Evolutionary conservation across 1,284 basidiomycete genomes (phyloP), one percentile per base, ranked within the genome.

Genomic region (Ustilago trichophora): DNA sequence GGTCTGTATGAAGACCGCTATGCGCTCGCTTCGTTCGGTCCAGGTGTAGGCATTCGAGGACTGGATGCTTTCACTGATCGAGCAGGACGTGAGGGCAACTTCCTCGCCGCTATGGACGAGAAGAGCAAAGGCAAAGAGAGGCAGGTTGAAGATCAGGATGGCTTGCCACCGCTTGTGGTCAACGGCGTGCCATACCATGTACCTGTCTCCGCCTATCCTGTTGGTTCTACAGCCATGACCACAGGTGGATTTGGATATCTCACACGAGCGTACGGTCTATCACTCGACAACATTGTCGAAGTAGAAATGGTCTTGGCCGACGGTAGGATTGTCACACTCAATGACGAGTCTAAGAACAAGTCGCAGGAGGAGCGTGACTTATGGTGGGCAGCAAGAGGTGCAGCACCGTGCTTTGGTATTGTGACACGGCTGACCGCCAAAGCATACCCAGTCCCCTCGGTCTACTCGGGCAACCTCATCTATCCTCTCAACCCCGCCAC

Each of bases 161-260:
- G 33, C 7, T 33, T 52, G 19, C 49, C 57, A n/a, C 42, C 57
- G 26, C 50, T 71, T 11, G 54, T 72, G 2, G 59, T 56, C 26
- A 66, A 70, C 31, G 73, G 71, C 22, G 68, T 71, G n/a, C 73
- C 75, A 3, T 75, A 77, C 50, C 72, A 75, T 27, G 70, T 74
- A 3, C 75, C 75, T 9, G 59, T 72, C 10, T 75, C 84, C 4
- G 84, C 84, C 0, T 84, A 84, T 74, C 84, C 84, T 1, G 88
- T 87, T 3, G 90, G 90, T 15, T 89, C 91, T 35, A 72, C 89
- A 10, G 88, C 91, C 48, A 91, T 93, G 89, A 83, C 93, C 57
- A 86, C 91, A 3, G 91, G 90, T 12, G 93, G 93, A 0, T 95
- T 94, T 75, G 92, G 93, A 1, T 95, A 94, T 82, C 83, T 93